phyloP scores from a whole-genome alignment of 2,329 filamentous ascomycete species.

The Trichoderma breve region DNA sequence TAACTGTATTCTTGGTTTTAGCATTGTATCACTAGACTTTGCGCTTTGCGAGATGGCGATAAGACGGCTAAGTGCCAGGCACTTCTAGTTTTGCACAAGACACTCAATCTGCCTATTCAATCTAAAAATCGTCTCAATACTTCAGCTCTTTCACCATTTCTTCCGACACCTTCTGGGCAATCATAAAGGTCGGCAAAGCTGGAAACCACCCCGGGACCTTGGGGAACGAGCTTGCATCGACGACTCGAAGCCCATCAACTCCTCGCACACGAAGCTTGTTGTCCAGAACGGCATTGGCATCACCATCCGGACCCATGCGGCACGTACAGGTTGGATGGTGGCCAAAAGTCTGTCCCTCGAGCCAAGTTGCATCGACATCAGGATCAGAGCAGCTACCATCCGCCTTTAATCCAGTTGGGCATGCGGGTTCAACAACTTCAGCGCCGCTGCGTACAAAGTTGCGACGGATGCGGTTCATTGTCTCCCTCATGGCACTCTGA shows the following conservation, averaged over 20 bases:
- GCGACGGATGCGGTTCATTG: not conserved
- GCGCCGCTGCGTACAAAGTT: not conserved
- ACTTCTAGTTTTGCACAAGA: not conserved
- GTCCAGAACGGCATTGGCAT: not conserved
- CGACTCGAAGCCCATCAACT: not conserved
- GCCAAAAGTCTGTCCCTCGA: not conserved
- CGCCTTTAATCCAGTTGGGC: not conserved
- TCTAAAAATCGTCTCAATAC: not conserved
- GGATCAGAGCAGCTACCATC: not conserved
- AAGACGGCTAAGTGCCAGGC: not conserved
- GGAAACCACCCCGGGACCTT: not conserved
- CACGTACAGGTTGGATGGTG: not conserved
- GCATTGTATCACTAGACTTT: not conserved
- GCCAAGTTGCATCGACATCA: not conserved
- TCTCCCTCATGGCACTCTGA: not conserved
- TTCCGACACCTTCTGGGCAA: not conserved
- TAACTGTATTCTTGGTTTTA: not conserved
- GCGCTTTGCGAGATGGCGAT: not conserved
- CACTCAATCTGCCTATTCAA: not conserved
- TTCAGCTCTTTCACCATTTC: not conserved
- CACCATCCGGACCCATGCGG: not conserved
- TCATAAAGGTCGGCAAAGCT: not conserved
- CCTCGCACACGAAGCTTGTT: not conserved
- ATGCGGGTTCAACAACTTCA: not conserved
- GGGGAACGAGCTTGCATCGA: not conserved